Evolutionary conservation across 257 asterid species (phyloP), one percentile per base, ranked within the genome.

Genomic region (Mentha longifolia): DNA sequence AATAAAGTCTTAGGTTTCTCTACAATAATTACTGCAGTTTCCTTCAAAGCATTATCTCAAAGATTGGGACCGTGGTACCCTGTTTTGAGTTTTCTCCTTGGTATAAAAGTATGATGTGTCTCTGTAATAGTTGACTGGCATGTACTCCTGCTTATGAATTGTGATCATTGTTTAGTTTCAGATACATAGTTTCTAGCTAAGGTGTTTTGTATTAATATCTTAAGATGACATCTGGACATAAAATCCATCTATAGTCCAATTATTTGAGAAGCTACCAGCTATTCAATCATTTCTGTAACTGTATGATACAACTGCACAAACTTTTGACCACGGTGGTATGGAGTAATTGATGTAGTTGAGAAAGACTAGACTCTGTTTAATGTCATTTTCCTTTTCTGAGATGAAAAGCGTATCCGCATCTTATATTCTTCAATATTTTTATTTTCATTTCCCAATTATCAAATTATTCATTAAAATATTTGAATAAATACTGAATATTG

Each of bases 81-180:
- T 49, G 56, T 49, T 49, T 16, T 49, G 56, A 49, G 56, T 49
- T 49, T 49, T 49, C 25, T 49, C 15, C 12, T 31, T 25, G 61
- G 61, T 55, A 20, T 20, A 30, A 30, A 56, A 30, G 22, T 30
- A 30, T 30, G 43, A 12, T 2, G 42, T 14, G 31, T 58, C 64
- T 28, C 42, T 31, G 7, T 59, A 33, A 31, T 31, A 15, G 9
- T 31, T 59, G 65, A 15, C 35, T 59, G 3, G 31, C 41, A 15
- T 65, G 1, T 65, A 43, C 71, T 65, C 15, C 71, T 46, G 59
- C 43, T 35, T 41, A 52, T 49, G n/a, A 41, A 51, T n/a, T 9
- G 17, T 49, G 56, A 49, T 49, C 56, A 10, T 43, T 71, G 25
- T 30, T 67, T 52, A 46, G 16, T 47, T 68, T 47, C 47, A 13